Evolutionary conservation across 2,329 filamentous ascomycete genomes (phyloP).

Genomic region (Colletotrichum spaethianum): DNA sequence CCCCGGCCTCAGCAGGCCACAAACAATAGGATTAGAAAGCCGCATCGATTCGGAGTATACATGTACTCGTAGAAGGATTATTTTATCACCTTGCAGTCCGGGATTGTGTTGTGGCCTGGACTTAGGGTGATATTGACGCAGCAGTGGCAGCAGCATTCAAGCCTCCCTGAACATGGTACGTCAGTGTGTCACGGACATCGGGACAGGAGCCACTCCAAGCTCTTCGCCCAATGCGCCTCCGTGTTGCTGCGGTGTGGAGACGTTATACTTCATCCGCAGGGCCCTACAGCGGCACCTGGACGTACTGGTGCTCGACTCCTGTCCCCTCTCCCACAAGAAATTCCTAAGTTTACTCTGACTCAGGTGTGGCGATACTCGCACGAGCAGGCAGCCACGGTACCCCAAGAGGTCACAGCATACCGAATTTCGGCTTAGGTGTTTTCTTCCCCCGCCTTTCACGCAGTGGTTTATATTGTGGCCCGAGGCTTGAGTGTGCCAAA

Average conservation of each 20-base stretch:
- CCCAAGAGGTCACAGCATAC: neutral
- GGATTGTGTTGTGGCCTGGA: too few species aligned
- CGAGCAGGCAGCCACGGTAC: neutral
- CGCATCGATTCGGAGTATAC: neutral
- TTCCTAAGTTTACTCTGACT: neutral
- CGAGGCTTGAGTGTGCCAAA: neutral
- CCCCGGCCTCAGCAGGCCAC: neutral
- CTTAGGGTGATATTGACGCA: neutral
- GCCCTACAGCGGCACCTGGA: neutral
- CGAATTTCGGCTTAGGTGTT: neutral
- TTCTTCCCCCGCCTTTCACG: neutral
- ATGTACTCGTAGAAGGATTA: neutral
- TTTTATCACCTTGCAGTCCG: neutral
- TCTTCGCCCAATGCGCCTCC: neutral
- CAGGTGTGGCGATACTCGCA: neutral
- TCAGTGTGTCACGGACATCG: neutral
- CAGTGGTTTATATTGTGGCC: neutral
- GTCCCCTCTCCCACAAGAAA: neutral
- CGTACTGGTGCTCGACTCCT: neutral
- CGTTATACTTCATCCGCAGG: slow-evolving; percentile 6
- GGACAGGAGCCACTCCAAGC: neutral
- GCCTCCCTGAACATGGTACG: neutral
- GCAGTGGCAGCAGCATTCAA: neutral
- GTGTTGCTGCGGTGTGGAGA: neutral
- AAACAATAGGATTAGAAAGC: neutral